Evolutionary conservation across 441 rosid species (phyloP).

Genomic region (Arabidopsis hybrid): DNA sequence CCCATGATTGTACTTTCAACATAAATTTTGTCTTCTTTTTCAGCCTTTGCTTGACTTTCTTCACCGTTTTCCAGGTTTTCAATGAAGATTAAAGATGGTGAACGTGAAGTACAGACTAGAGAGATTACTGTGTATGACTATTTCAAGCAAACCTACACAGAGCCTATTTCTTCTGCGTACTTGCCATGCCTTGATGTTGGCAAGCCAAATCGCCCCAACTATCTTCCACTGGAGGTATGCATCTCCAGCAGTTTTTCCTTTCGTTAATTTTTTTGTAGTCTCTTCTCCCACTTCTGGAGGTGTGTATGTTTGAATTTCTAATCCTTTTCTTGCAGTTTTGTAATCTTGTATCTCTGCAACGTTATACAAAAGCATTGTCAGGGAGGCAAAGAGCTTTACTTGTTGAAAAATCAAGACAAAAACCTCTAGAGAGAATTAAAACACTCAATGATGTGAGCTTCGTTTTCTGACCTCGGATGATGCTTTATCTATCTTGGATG

Average conservation of each 20-base stretch:
- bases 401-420: slow-evolving; percentile 90
- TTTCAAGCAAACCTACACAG: slow-evolving; percentile 60
- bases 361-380: slow-evolving; percentile 82
- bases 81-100: slow-evolving; percentile 65
- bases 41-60: slow-evolving; percentile 18
- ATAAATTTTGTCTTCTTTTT: neutral
- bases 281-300: neutral
- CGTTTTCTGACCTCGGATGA: slow-evolving; percentile 13
- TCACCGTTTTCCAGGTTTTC: slow-evolving; percentile 60
- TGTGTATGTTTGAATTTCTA: slow-evolving; percentile 16
- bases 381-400: slow-evolving; percentile 68
- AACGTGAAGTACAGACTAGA: slow-evolving; percentile 48
- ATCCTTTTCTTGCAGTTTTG: slow-evolving; percentile 64
- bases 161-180: slow-evolving; percentile 65
- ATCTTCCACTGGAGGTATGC: slow-evolving; percentile 85
- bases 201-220: slow-evolving; percentile 82
- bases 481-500: slow-evolving; percentile 34
- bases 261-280: neutral
- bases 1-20: slow-evolving; percentile 27
- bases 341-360: slow-evolving; percentile 83
- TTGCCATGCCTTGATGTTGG: slow-evolving; percentile 96
- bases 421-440: slow-evolving; percentile 78
- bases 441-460: slow-evolving; percentile 68
- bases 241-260: slow-evolving; percentile 22
- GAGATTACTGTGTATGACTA: slow-evolving; percentile 86